A percentile compares a stretch with the other conserved stretches of the same genome.
Conservation (phyloP, 2,329 filamentous ascomycete genomes). For the Elsinoe australis region DNA sequence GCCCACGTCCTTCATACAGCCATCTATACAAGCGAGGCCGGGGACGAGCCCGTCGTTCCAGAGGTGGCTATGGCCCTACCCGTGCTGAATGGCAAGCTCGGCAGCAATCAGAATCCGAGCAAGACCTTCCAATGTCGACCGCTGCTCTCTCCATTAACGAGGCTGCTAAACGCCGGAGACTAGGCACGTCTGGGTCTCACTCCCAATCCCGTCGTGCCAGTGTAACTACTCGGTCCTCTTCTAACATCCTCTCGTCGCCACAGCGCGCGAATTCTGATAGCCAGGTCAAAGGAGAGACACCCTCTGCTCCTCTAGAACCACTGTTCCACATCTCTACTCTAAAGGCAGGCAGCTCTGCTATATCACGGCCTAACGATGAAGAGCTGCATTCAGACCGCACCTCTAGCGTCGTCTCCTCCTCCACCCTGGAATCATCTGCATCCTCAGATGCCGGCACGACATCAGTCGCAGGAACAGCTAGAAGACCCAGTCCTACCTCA, state of each 20-base stretch:
- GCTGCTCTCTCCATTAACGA: not conserved
- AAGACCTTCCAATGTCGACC: not conserved
- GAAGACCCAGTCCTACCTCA: not conserved
- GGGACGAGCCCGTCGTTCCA: slow-evolving; percentile 3
- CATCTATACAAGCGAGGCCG: slow-evolving; percentile 20
- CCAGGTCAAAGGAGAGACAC: not conserved
- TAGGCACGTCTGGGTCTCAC: not conserved
- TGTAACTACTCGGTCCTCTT: too few species aligned
- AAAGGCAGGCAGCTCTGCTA: not conserved
- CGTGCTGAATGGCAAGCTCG: not conserved
- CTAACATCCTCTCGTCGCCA: too few species aligned
- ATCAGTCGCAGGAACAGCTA: not conserved
- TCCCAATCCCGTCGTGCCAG: not conserved
- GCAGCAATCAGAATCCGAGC: not conserved
- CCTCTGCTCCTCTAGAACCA: not conserved
- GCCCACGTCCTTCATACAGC: slow-evolving; percentile 30
- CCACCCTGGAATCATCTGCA: slow-evolving; percentile 5
- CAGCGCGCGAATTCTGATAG: too few species aligned
- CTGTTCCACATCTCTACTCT: not conserved
- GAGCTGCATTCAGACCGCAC: not conserved
- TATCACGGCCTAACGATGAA: not conserved
- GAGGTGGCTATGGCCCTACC: not conserved
- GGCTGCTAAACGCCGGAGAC: not conserved
- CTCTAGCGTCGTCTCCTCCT: not conserved
- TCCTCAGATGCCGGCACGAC: not conserved